These are phyloP conservation scores for Telfairia occidentalis DNA, from an alignment of 331 rosid genomes.

Conservation along the genomic window DNA sequence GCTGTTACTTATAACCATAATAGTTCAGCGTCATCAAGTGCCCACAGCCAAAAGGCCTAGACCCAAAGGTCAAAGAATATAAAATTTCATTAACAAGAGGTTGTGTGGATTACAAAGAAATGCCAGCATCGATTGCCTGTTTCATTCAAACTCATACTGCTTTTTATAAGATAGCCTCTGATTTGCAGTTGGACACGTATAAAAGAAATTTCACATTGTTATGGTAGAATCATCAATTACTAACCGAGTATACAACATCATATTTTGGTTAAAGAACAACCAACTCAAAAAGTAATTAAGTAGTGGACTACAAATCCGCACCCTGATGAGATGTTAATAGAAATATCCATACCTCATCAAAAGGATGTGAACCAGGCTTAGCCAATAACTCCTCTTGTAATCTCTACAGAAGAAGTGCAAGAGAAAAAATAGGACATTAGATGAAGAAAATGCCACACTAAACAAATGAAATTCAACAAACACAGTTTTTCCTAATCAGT, in stretches of 20 bases:
- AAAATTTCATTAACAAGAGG: background rate
- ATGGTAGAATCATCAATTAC: background rate
- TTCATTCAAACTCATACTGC: background rate
- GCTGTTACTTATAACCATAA: background rate
- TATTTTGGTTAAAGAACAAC: background rate
- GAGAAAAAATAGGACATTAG: background rate
- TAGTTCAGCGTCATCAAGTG: background rate
- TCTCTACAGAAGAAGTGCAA: conserved; percentile 34
- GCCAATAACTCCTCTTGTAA: conserved; percentile 56
- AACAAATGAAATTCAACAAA: background rate
- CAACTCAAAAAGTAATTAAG: background rate
- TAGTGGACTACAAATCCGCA: background rate
- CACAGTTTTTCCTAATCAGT: background rate
- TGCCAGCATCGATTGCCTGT: background rate
- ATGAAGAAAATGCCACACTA: background rate
- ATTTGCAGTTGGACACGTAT: background rate
- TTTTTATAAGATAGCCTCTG: background rate
- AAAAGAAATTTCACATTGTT: background rate
- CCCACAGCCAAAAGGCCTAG: background rate
- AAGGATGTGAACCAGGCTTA: conserved; percentile 67
- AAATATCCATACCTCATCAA: conserved; percentile 59
- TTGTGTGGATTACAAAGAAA: background rate
- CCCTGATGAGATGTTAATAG: background rate
- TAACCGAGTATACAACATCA: background rate
- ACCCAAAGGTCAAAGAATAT: background rate